A percentile compares a stretch with the other conserved stretches of the same genome.
These are phyloP conservation scores for Nepenthes gracilis DNA, from an alignment of 148 eudicot genomes.

Conservation along the genomic window DNA sequence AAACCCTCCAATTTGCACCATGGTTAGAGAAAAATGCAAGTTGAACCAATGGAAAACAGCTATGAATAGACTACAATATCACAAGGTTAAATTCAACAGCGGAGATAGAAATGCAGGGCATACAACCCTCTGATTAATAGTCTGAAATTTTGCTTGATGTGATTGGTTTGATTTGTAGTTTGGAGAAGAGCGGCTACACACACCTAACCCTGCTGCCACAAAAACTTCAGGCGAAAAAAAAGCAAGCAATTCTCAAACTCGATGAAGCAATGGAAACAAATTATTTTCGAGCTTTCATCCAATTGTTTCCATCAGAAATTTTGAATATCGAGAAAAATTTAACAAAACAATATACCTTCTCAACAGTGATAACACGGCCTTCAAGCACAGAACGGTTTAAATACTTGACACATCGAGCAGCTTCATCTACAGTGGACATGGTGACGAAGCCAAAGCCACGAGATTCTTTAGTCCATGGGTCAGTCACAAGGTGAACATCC, in stretches of 20 bases:
- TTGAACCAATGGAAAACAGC: not conserved
- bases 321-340: not conserved
- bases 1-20: not conserved
- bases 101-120: slow-evolving; percentile 81
- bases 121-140: slow-evolving; percentile 82
- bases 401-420: slow-evolving; percentile 71
- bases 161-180: slow-evolving; percentile 69
- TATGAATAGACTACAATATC: not conserved
- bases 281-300: not conserved
- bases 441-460: slow-evolving; percentile 97
- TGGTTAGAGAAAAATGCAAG: not conserved
- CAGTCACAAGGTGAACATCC: slow-evolving; percentile 84
- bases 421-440: slow-evolving; percentile 71
- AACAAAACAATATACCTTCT: slow-evolving; percentile 50
- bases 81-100: slow-evolving; percentile 18
- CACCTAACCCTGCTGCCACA: slow-evolving; percentile 89
- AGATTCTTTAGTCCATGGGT: slow-evolving; percentile 83
- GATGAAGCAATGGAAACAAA: slow-evolving; percentile 6
- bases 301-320: not conserved
- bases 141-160: slow-evolving; percentile 60
- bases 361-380: slow-evolving; percentile 90
- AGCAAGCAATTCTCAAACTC: slow-evolving; percentile 44
- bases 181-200: slow-evolving; percentile 98
- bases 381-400: slow-evolving; percentile 77
- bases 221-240: slow-evolving; percentile 50